Base-by-base conservation (phyloP, 768 basidiomycete genomes). In the Pulveroboletus ravenelii region DNA sequence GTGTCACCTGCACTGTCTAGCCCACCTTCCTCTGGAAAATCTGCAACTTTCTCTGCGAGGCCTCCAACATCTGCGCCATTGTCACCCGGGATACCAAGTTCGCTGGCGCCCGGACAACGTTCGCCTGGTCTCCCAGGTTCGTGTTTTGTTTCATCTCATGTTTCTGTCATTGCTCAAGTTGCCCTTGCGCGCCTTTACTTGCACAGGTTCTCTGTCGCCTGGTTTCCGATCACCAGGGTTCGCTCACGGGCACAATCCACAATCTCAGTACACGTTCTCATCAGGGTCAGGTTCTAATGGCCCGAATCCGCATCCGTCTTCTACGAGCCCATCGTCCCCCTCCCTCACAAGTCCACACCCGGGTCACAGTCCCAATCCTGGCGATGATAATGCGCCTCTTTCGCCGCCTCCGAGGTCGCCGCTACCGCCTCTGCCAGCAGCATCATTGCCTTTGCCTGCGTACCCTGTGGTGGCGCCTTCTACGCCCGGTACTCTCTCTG, bases 331-430 rank as follows among this genome's bases (percentile, higher is more conserved):
- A 2, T 14, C 60, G 12, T 35, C 44, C 3, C 15, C 54, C 2
- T 42, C 46, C 12, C 18, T 48, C 10, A 5, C 53, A 3, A 55
- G 34, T 37, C 42, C 53, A 2, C 20, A 41, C 39, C 1, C 7
- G 27, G 13, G 27, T 10, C 13, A 35, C 10, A 43, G n/a, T 23
- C 3, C 23, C 4, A 43, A 18, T 32, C 3, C 17, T 23, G 41
- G 30, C 10, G 45, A 44, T 2, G 41, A 25, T 6, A 17, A 38
- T 13, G 18, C 38, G 5, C 36, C 37, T n/a, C 30, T 63, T 5
- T 62, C 67, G 5, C 62, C 61, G 6, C 61, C 67, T 1, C 65
- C 64, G 35, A 56, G 50, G 14, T 50, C 56, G 20, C 59, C 58
- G 31, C 43, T 62, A 6, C 58, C 66, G 13, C 59, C 60, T n/a